Conservation (phyloP, 2,329 filamentous ascomycete genomes). For the Mycosphaerelloides madeirae region DNA sequence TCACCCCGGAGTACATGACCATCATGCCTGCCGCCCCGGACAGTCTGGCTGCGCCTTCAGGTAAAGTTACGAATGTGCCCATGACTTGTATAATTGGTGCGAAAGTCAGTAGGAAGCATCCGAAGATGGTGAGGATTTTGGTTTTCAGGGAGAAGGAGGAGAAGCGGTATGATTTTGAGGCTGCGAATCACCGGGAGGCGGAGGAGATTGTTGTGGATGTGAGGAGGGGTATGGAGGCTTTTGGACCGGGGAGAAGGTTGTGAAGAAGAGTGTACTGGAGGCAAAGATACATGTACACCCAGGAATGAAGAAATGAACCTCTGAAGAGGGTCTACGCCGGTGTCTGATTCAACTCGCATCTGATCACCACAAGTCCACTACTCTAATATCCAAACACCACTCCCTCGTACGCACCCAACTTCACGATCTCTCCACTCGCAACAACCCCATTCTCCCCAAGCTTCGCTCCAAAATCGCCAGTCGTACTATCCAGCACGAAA, state of each 20-base stretch:
- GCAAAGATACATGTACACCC: no score
- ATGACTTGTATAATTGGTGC: constrained; percentile 78
- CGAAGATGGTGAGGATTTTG: constrained; percentile 73
- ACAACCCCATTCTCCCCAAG: background rate
- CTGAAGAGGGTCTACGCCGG: no score
- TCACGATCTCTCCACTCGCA: background rate
- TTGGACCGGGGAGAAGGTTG: constrained; percentile 3
- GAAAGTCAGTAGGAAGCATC: constrained; percentile 74
- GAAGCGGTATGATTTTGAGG: constrained; percentile 81
- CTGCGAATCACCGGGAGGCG: constrained; percentile 66
- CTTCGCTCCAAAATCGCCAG: background rate
- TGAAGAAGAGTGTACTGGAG: no score
- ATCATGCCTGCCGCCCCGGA: constrained; percentile 61
- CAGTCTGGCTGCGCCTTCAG: constrained; percentile 37
- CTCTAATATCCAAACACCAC: constrained; percentile 4
- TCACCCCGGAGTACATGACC: constrained; percentile 82
- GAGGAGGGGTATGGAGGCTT: constrained; percentile 40
- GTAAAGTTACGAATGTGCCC: constrained; percentile 72
- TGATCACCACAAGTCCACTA: no score
- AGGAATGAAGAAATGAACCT: no score
- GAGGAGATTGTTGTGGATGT: constrained; percentile 74
- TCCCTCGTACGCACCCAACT: constrained; percentile 1
- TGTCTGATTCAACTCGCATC: no score
- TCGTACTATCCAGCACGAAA: constrained; percentile 1
- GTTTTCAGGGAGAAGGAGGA: constrained; percentile 69